These are phyloP conservation scores for Tricholomella constricta DNA, from an alignment of 768 basidiomycete genomes.

Conservation along the genomic window DNA sequence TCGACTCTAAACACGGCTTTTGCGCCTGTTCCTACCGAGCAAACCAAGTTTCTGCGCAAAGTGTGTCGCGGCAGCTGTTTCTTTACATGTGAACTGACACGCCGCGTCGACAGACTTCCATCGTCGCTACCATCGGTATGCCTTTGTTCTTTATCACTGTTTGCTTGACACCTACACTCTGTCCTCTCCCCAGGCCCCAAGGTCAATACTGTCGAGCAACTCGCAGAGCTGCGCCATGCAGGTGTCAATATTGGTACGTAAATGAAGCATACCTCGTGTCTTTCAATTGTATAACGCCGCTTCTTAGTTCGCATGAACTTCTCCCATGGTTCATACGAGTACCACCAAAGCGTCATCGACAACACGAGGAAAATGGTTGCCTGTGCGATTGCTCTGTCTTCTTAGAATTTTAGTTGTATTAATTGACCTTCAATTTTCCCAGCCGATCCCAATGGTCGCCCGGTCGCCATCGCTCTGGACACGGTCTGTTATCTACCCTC, in stretches of 20 bases:
- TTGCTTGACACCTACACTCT: conserved; percentile 9
- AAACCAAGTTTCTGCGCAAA: conserved; percentile 90
- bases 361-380: conserved; percentile 89
- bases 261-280: background rate
- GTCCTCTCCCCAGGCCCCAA: conserved; percentile 71
- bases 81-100: background rate
- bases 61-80: conserved; percentile 41
- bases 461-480: conserved; percentile 96
- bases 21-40: conserved; percentile 69
- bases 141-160: conserved; percentile 21
- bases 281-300: background rate
- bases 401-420: conserved; percentile 7
- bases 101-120: conserved; percentile 68
- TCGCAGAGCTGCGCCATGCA: conserved; percentile 79
- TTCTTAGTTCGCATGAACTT: conserved; percentile 98
- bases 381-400: conserved; percentile 44
- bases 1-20: conserved; percentile 75
- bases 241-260: conserved; percentile 96
- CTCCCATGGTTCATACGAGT: conserved; percentile 97
- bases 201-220: conserved; percentile 88
- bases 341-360: conserved; percentile 98
- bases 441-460: conserved; percentile 79
- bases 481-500: conserved; percentile 59
- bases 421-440: background rate
- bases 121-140: conserved; percentile 97